Percentiles rank a stretch among this genome's conserved stretches.
These are phyloP conservation scores for Oryza rufipogon DNA, from an alignment of 176 grass and related monocot species.

Conservation along the genomic window DNA sequence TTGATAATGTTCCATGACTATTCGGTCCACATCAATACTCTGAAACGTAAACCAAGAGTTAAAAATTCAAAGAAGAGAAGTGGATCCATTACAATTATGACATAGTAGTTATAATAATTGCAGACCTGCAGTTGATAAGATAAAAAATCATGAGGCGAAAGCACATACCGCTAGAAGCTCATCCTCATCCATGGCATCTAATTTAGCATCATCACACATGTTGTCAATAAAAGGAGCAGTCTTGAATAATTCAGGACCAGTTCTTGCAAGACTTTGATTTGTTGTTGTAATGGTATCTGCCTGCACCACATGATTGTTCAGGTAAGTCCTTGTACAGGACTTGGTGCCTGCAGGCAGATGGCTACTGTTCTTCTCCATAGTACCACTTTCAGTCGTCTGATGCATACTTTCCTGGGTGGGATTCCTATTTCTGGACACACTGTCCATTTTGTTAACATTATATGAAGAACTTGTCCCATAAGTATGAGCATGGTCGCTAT, in stretches of 20 bases:
- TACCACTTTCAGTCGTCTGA: slow-evolving; percentile 34
- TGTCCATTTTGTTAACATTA: slow-evolving; percentile 39
- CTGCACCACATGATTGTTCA: slow-evolving; percentile 25
- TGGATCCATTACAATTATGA: neutral
- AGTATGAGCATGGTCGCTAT: slow-evolving; percentile 16
- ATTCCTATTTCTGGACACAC: slow-evolving; percentile 30
- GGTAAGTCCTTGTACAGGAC: slow-evolving; percentile 29
- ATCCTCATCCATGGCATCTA: slow-evolving; percentile 74
- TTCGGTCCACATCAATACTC: slow-evolving; percentile 90
- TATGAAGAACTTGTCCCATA: slow-evolving; percentile 37
- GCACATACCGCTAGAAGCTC: slow-evolving; percentile 72
- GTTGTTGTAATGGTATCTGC: slow-evolving; percentile 30
- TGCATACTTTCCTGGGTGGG: slow-evolving; percentile 42
- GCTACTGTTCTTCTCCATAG: slow-evolving; percentile 9
- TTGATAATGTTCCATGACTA: slow-evolving; percentile 96
- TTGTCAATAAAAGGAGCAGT: slow-evolving; percentile 28
- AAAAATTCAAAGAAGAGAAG: neutral
- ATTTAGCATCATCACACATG: slow-evolving; percentile 45
- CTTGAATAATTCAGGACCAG: slow-evolving; percentile 26
- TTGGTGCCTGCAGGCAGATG: slow-evolving; percentile 31
- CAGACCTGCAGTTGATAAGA: slow-evolving; percentile 5
- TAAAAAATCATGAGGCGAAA: slow-evolving; percentile 11
- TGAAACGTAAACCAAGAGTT: slow-evolving; percentile 48
- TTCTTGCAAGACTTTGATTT: slow-evolving; percentile 35
- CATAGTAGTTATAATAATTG: slow-evolving; percentile 1